A percentile compares a stretch with the other conserved stretches of the same genome.
These are phyloP conservation scores for Gloeophyllum trabeum DNA, from an alignment of 768 basidiomycete species.

Conservation along the genomic window DNA sequence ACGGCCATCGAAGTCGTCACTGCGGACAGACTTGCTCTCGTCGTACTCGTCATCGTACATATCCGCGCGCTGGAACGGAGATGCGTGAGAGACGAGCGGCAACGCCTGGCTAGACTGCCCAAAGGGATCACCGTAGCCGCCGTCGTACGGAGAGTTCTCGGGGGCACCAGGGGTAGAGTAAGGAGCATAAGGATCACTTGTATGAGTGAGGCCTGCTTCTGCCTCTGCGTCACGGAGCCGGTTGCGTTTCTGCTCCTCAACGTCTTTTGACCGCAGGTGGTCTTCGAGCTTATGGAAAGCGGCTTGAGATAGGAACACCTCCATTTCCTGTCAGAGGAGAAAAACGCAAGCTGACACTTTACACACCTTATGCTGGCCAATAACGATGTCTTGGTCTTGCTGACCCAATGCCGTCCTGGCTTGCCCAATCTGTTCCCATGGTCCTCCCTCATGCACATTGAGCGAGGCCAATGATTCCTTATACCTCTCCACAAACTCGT, in stretches of 20 bases:
- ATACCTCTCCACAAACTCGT: conserved; percentile 84
- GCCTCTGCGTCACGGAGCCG: conserved; percentile 66
- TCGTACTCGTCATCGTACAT: conserved; percentile 73
- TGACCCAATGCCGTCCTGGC: conserved; percentile 44
- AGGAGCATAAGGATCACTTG: conserved; percentile 68
- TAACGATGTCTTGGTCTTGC: conserved; percentile 60
- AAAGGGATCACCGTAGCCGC: conserved; percentile 42
- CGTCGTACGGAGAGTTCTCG: conserved; percentile 22
- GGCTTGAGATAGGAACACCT: conserved; percentile 83
- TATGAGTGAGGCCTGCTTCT: conserved; percentile 51
- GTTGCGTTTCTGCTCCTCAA: conserved; percentile 79
- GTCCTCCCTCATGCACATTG: conserved; percentile 48
- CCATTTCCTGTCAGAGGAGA: not conserved
- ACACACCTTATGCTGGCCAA: conserved; percentile 77
- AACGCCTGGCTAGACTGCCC: conserved; percentile 56
- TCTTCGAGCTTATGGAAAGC: conserved; percentile 90
- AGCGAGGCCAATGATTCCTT: conserved; percentile 44
- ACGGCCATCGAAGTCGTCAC: conserved; percentile 59
- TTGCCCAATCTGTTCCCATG: conserved; percentile 50
- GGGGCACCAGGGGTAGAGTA: conserved; percentile 43
- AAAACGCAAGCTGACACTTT: not conserved
- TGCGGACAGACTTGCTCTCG: conserved; percentile 60
- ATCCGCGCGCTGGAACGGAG: conserved; percentile 71
- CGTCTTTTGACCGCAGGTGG: conserved; percentile 68
- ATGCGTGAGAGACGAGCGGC: conserved; percentile 76